Base-by-base conservation (phyloP, 2,329 filamentous ascomycete genomes). In the Penicillium sp. region DNA sequence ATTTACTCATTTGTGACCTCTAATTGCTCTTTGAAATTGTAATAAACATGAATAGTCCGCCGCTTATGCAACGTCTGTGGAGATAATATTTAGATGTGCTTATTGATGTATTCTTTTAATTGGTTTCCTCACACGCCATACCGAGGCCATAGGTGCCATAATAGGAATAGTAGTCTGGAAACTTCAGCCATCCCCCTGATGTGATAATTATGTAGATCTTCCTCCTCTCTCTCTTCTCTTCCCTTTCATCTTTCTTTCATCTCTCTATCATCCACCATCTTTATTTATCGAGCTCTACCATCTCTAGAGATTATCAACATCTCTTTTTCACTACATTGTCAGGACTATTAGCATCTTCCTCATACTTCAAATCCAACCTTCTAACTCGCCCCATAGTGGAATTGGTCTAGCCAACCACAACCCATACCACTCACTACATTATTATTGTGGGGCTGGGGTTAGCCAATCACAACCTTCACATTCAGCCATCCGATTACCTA, bases 391-490 rank as follows among this genome's bases (percentile, higher is more conserved):
- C 21, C 21, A 25, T 4, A 25, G 23, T 45, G 23, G 17, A 17
- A 29, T 9, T 7, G 9, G 0, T 0, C 0, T 13, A 29, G 1
- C 42, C 42, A 45, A 45, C 23, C 42, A n/a, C 15, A 29, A 6
- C 9, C 9, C 0, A 4, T n/a, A 45, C 17, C 8, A 12, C 9
- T 1, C 5, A n/a, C 2, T 5, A 4, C 0, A 7, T 2, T 1
- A 4, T 4, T 19, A n/a, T 13, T 45, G 9, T 1, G 23, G 25
- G 17, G 25, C 42, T 4, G 0, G 6, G 0, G 1, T 1, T 12
- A 29, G 2, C 42, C 9, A 45, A 45, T 45, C 9, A 29, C 29
- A 35, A 23, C 2, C 12, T 7, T 4, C 2, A 1, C 4, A 12
- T 5, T 21, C n/a, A 6, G 12, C 29, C 27, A 48, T 33, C 27